Evolutionary conservation across 139 green algal species (phyloP).

Genomic region (Chlamydomonas incerta): DNA sequence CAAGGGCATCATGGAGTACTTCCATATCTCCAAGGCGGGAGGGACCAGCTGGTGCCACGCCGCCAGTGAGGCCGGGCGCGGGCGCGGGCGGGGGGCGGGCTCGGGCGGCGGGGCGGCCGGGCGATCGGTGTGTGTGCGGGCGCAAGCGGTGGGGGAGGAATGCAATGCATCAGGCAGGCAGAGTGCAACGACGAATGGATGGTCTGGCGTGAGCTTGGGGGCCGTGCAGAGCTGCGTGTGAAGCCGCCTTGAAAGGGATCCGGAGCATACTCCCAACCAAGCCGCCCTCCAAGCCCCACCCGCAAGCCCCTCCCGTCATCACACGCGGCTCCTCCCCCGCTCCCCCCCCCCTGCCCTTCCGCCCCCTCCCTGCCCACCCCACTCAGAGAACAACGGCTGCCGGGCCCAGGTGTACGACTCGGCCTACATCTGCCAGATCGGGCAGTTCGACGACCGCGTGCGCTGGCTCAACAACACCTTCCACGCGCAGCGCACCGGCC

Average conservation of each 20-base stretch:
- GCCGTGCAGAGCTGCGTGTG: too few relatives aligned
- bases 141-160: too few relatives aligned
- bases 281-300: not conserved
- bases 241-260: too few relatives aligned
- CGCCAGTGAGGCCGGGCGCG: not conserved
- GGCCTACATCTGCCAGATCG: constrained; percentile 38
- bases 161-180: too few relatives aligned
- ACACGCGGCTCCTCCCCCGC: too few relatives aligned
- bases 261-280: too few relatives aligned
- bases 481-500: constrained; percentile 10
- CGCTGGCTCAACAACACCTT: constrained; percentile 35
- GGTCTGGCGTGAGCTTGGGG: too few relatives aligned
- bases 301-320: too few relatives aligned
- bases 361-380: not conserved
- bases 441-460: constrained; percentile 36
- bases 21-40: constrained; percentile 39
- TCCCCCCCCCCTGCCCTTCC: too few relatives aligned
- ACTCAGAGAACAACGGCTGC: constrained; percentile 35
- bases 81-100: not conserved
- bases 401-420: constrained; percentile 34
- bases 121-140: not conserved
- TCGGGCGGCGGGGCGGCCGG: too few relatives aligned
- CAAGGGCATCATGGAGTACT: constrained; percentile 48
- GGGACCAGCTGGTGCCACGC: constrained; percentile 39
- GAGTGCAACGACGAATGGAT: too few relatives aligned